A percentile compares a stretch with the other conserved stretches of the same genome.
Evolutionary conservation across 345 rosid genomes (phyloP).

Genomic region (Eucalyptus tenuipes): DNA sequence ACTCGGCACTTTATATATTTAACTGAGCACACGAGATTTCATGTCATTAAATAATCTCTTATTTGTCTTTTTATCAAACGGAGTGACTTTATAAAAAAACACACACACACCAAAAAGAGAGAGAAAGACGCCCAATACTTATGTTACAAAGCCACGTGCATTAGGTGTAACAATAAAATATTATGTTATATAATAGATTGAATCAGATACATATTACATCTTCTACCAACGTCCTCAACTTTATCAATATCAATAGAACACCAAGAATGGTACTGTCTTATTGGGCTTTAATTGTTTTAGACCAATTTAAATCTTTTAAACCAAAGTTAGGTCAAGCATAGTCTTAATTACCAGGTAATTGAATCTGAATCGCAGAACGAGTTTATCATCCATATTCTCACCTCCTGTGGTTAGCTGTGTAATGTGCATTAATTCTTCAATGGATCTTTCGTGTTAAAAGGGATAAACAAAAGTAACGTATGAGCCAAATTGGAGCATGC

Average conservation of each 20-base stretch:
- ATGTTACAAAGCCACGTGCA: background rate
- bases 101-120: accelerated
- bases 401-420: background rate
- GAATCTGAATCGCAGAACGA: background rate
- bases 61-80: background rate
- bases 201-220: background rate
- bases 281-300: background rate
- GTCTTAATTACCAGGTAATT: background rate
- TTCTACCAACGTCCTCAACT: background rate
- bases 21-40: background rate
- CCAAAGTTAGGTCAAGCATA: background rate
- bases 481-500: background rate
- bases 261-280: background rate
- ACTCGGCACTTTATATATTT: background rate
- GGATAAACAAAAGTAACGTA: background rate
- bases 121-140: background rate
- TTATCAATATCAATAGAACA: background rate
- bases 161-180: background rate
- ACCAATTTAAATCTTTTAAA: background rate
- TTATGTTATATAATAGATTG: background rate
- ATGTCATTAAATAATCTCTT: background rate
- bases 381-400: background rate
- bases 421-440: background rate
- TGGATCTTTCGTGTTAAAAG: background rate
- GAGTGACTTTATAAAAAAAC: background rate